phyloP scores from a whole-genome alignment of 2,329 filamentous ascomycete species.

The Claviceps cyperi region DNA sequence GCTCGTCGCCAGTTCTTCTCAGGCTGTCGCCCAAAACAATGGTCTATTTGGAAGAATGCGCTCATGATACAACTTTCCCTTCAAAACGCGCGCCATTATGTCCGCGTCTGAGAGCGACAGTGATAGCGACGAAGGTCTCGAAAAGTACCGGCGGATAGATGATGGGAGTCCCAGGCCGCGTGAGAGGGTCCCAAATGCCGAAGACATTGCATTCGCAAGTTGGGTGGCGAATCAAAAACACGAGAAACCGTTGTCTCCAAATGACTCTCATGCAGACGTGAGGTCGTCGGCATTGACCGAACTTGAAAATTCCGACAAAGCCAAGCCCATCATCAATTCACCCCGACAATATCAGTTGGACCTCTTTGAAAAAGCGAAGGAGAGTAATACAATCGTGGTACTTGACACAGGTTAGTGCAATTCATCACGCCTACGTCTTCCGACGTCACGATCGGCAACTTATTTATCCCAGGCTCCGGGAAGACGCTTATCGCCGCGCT shows the following conservation, averaged over 20 bases:
- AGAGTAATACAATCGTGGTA: constrained; percentile 80
- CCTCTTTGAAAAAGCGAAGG: constrained; percentile 75
- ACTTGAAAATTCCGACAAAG: neutral
- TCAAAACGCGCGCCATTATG: neutral
- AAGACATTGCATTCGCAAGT: constrained; percentile 6
- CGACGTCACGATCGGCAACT: neutral
- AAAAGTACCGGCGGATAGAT: constrained; percentile 1
- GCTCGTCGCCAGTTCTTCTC: neutral
- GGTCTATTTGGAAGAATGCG: neutral
- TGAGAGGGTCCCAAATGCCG: constrained; percentile 1
- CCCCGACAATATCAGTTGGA: constrained; percentile 87
- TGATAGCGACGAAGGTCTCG: constrained; percentile 7
- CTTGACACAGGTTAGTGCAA: constrained; percentile 58
- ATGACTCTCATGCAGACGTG: neutral
- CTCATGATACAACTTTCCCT: neutral
- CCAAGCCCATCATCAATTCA: constrained; percentile 49
- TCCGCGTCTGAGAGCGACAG: neutral
- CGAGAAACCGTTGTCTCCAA: neutral
- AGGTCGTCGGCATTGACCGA: neutral
- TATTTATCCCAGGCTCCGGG: constrained; percentile 49
- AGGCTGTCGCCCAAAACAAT: neutral
- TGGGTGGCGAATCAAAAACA: constrained; percentile 3
- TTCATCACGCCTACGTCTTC: neutral
- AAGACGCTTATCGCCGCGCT: constrained; percentile 94
- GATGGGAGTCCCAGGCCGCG: neutral